Conservation (phyloP, 2,329 filamentous ascomycete genomes). For the Ophiostoma ulmi region DNA sequence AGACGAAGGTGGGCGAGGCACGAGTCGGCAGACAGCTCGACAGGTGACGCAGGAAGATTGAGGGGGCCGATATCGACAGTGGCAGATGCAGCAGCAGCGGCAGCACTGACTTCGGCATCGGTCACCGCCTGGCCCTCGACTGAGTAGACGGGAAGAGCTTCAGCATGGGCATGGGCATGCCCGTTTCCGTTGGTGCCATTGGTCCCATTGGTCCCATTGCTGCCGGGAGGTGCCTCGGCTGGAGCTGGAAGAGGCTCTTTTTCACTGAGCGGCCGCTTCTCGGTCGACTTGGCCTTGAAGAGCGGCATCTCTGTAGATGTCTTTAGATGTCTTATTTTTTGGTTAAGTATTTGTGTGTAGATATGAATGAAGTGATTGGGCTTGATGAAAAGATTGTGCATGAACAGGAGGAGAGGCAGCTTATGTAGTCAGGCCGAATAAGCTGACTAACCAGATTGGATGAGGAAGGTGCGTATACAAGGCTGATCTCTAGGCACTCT, state of each 20-base stretch:
- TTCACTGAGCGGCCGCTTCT: not conserved
- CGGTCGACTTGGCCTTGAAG: conserved; percentile 6
- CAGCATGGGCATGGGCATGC: not conserved
- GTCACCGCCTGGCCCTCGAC: not conserved
- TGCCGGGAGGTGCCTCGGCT: not conserved
- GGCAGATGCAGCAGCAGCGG: not conserved
- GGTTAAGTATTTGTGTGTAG: too few species aligned
- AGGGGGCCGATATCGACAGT: conserved; percentile 3
- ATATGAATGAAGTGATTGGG: too few species aligned
- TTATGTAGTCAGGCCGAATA: not conserved
- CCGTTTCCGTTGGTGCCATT: not conserved
- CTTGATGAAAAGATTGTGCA: not conserved
- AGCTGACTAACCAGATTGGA: conserved; percentile 4
- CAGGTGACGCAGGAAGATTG: not conserved
- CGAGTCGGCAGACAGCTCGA: conserved; percentile 40
- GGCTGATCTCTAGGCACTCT: not conserved
- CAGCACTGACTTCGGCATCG: conserved; percentile 1
- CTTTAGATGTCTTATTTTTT: not conserved
- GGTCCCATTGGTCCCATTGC: not conserved
- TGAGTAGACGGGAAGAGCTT: conserved; percentile 17
- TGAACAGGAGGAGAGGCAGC: not conserved
- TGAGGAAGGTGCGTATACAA: not conserved
- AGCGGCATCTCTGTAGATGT: not conserved
- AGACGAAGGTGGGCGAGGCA: conserved; percentile 72
- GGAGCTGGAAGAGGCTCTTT: not conserved